A percentile compares a stretch with the other conserved stretches of the same genome.
phyloP scores from a whole-genome alignment of 1,139 yeast species.

The Zygosaccharomyces pseudobailii region DNA sequence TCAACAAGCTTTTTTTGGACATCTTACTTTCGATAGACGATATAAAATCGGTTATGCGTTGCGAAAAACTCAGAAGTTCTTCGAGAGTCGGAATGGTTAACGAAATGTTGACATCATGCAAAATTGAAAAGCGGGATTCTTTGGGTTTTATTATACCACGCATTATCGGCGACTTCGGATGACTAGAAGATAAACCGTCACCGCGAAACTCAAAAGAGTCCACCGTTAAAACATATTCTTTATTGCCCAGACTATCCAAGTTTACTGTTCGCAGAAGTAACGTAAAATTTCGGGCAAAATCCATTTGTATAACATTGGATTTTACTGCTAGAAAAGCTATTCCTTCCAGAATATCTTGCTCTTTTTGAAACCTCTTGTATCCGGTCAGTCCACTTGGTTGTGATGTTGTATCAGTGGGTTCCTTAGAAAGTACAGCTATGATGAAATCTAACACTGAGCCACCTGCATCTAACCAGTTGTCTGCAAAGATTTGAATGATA shows the following conservation, averaged over 20 bases:
- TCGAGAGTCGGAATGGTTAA: conserved; percentile 3
- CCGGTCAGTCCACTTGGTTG: conserved; percentile 12
- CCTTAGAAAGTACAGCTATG: background rate
- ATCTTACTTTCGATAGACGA: background rate
- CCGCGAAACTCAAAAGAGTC: conserved; percentile 9
- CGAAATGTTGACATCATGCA: conserved; percentile 3
- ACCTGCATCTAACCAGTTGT: conserved; percentile 11
- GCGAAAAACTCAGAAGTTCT: background rate
- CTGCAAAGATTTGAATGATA: conserved; percentile 12
- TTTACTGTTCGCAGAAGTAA: conserved; percentile 11
- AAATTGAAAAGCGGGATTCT: conserved; percentile 4
- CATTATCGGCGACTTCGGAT: conserved; percentile 8
- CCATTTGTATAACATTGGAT: conserved; percentile 4
- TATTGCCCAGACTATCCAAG: conserved; percentile 13
- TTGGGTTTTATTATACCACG: conserved; percentile 6
- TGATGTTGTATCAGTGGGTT: background rate
- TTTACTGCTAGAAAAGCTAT: conserved; percentile 10
- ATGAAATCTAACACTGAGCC: conserved; percentile 10
- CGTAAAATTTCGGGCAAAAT: conserved; percentile 9
- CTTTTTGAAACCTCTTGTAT: conserved; percentile 26
- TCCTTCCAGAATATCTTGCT: conserved; percentile 18
- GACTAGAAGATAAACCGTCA: conserved; percentile 4
- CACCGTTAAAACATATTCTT: conserved; percentile 9
- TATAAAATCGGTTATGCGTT: conserved; percentile 4
- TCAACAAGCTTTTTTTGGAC: background rate